Conservation (phyloP, 2,329 filamentous ascomycete genomes). For the Alternaria panax region DNA sequence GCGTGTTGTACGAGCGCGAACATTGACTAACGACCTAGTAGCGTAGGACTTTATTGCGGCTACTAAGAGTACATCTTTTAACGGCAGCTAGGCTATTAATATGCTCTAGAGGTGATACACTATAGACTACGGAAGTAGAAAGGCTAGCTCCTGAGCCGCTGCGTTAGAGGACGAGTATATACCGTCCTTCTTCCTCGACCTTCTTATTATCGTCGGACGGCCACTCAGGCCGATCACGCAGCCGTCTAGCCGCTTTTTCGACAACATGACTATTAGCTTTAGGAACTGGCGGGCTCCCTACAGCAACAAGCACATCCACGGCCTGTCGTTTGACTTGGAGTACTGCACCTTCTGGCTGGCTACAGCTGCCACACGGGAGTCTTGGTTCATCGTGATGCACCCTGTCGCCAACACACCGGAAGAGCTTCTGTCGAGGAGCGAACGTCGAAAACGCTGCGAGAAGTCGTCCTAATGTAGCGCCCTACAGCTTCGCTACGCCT, state of each 20-base stretch:
- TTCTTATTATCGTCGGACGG: conserved; percentile 8
- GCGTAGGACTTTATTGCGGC: no score
- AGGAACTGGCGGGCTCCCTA: conserved; percentile 1
- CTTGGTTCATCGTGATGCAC: conserved; percentile 5
- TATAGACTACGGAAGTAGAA: conserved; percentile 8
- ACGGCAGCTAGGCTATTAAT: conserved; percentile 2
- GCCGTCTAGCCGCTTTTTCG: conserved; percentile 1
- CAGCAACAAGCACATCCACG: conserved; percentile 1
- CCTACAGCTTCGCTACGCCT: conserved; percentile 2
- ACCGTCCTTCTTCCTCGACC: conserved; percentile 5
- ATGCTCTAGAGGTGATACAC: conserved; percentile 6
- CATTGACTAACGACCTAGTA: no score
- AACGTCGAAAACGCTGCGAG: conserved; percentile 1
- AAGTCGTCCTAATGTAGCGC: conserved; percentile 4
- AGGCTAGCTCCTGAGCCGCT: not conserved
- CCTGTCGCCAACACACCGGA: not conserved
- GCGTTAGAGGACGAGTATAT: conserved; percentile 1
- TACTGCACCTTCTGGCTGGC: conserved; percentile 3
- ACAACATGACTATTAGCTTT: conserved; percentile 7
- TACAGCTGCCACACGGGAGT: conserved; percentile 1
- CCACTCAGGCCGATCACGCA: conserved; percentile 1
- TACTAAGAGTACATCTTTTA: no score
- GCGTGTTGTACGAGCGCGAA: not conserved
- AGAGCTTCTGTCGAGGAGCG: conserved; percentile 3
- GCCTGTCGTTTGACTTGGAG: not conserved